Evolutionary conservation across 2,329 filamentous ascomycete species (phyloP).

Genomic region (Elsinoe necatrix): DNA sequence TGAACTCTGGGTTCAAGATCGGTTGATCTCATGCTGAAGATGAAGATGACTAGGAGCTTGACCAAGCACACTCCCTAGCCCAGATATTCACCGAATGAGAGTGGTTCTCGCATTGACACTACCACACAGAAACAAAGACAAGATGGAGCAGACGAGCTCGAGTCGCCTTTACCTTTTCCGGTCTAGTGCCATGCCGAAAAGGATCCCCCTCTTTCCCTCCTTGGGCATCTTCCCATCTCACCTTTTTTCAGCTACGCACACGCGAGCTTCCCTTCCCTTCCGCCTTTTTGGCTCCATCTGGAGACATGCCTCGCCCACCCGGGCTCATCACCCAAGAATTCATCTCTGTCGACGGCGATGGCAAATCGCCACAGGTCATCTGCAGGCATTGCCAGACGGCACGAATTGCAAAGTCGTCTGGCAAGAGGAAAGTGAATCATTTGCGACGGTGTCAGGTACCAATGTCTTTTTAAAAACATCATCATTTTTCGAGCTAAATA

Average conservation of each 20-base stretch:
- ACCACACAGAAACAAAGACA: too few relatives aligned
- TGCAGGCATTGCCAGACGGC: constrained; percentile 12
- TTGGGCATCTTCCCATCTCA: not conserved
- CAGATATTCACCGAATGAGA: too few relatives aligned
- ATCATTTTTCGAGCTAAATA: not conserved
- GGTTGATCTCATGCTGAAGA: too few relatives aligned
- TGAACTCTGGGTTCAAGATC: too few relatives aligned
- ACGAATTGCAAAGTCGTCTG: constrained; percentile 14
- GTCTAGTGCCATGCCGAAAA: not conserved
- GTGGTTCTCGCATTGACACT: too few relatives aligned
- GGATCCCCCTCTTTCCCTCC: not conserved
- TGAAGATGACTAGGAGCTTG: too few relatives aligned
- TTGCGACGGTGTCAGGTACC: constrained; percentile 4
- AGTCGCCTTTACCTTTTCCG: not conserved
- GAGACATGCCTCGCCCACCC: constrained; percentile 9
- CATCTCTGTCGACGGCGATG: constrained; percentile 1
- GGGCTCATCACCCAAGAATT: constrained; percentile 13
- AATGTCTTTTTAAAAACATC: not conserved
- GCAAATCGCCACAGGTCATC: constrained; percentile 6
- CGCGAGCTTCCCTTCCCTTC: constrained; percentile 7
- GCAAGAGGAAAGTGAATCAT: constrained; percentile 13
- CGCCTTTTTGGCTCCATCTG: not conserved
- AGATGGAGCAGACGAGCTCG: not conserved
- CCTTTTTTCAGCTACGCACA: not conserved
- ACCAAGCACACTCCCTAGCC: too few relatives aligned